Base-by-base conservation (phyloP, 2,329 filamentous ascomycete genomes). In the Penicillium glabrum region DNA sequence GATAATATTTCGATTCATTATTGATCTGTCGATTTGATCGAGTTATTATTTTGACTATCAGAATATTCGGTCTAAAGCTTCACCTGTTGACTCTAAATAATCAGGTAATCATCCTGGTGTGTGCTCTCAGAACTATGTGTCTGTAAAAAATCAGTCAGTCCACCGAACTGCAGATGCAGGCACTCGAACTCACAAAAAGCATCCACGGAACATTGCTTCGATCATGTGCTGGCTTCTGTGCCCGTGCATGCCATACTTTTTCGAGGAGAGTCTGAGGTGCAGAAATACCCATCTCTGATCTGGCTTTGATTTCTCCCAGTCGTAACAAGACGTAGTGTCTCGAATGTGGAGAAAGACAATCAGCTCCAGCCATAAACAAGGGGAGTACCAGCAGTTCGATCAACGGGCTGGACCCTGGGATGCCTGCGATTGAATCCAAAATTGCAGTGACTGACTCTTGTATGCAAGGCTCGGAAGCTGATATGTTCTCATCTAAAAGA, bases 241-340 rank as follows among this genome's bases (percentile, higher is more conserved):
- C 59, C 7, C 69, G 62, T 10, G 61, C 67, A 31, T 65, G 54
- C 69, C 69, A 71, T 5, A 71, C 68, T 29, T 61, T 65, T 31
- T 61, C 48, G 9, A 71, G 54, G 23, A 71, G 47, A 3, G 58
- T 57, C n/a, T 53, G 53, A 5, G 68, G 63, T 8, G 65, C 58
- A 1, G 60, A 54, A 13, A 67, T 67, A 13, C 64, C 61, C 24
- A 70, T 60, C 23, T 68, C 68, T 11, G 68, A 67, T 48, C 68
- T 59, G 16, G 58, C 53, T 51, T 66, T 61, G 19, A 70, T 64
- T 16, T 71, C 66, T 9, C 53, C 57, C 19, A 69, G 44, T n/a
- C 69, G 59, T 14, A 65, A 27, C 10, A 70, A 46, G n/a, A 72
- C 55, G 54, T 72, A 72, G 51, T 71, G 69, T n/a, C 63, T 67